These are phyloP conservation scores for Breviolum minutum DNA, from an alignment of 73 alveolate species.

Conservation along the genomic window DNA sequence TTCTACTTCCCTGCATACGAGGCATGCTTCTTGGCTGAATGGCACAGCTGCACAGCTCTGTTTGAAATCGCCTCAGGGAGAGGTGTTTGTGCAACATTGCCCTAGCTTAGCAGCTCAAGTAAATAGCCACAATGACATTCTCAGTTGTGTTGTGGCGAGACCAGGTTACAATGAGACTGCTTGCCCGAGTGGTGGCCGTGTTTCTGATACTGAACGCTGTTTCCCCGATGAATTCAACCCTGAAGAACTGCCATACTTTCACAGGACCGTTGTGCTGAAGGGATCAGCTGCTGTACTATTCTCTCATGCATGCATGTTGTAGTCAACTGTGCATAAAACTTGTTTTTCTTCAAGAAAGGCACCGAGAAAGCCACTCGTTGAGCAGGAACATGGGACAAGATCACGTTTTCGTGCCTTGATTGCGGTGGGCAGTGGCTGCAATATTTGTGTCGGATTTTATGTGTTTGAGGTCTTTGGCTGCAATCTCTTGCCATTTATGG, in stretches of 20 bases:
- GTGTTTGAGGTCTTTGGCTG: conserved; percentile 72
- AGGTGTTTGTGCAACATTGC: no score
- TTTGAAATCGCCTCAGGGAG: no score
- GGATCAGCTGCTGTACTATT: no score
- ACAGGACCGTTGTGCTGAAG: neutral
- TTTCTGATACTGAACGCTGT: conserved; percentile 60
- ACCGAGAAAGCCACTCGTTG: no score
- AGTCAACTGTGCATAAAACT: no score
- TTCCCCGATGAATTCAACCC: conserved; percentile 53
- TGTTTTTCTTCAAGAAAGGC: neutral
- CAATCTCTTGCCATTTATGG: conserved; percentile 83
- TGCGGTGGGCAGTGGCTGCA: neutral
- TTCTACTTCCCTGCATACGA: conserved; percentile 53
- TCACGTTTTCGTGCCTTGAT: conserved; percentile 40
- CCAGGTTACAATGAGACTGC: conserved; percentile 84
- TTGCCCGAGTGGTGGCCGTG: neutral
- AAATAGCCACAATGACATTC: no score
- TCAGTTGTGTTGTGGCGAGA: no score
- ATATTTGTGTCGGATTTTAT: neutral
- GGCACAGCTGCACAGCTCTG: no score
- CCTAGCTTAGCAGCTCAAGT: no score
- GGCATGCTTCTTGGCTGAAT: conserved; percentile 41
- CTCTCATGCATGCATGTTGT: no score
- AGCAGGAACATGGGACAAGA: conserved; percentile 49
- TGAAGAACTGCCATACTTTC: conserved; percentile 34